These are phyloP conservation scores for Zalaria sp. DNA, from an alignment of 2,329 filamentous ascomycete species.

Conservation along the genomic window DNA sequence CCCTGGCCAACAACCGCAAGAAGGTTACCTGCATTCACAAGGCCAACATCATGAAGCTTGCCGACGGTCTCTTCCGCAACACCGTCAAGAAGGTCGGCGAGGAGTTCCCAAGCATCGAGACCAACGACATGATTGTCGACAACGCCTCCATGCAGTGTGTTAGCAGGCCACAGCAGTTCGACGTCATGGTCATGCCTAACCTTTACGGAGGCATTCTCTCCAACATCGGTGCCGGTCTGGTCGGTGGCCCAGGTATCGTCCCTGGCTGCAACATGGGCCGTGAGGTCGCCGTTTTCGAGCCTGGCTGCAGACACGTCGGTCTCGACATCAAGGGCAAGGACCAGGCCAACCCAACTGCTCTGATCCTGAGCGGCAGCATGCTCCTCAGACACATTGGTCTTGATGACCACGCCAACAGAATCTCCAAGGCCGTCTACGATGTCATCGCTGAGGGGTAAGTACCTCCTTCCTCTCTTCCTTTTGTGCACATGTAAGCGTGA, in stretches of 20 bases:
- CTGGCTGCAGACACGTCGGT: conserved; percentile 96
- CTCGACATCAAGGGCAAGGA: conserved; percentile 99
- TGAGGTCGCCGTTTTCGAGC: conserved; percentile 96
- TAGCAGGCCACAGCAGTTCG: conserved; percentile 90
- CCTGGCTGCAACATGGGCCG: conserved; percentile 99
- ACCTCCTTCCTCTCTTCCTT: not conserved
- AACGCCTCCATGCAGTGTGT: conserved; percentile 99
- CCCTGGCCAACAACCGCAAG: conserved; percentile 95
- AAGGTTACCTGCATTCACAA: conserved; percentile 99
- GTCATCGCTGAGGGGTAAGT: conserved; percentile 82
- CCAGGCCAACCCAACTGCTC: conserved; percentile 93
- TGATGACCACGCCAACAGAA: conserved; percentile 95
- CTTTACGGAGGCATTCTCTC: conserved; percentile 97
- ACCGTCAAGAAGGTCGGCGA: conserved; percentile 89
- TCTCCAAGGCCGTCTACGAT: conserved; percentile 74
- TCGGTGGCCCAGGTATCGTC: conserved; percentile 92
- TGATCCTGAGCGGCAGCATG: conserved; percentile 94
- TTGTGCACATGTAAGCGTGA: not conserved
- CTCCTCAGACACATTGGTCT: conserved; percentile 92
- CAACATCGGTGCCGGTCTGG: conserved; percentile 95
- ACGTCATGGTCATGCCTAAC: conserved; percentile 99
- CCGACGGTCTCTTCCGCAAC: conserved; percentile 95
- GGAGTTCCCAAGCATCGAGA: conserved; percentile 90
- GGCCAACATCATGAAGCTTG: conserved; percentile 99
- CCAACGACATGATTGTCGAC: conserved; percentile 99